Evolutionary conservation across 768 basidiomycete species (phyloP), one percentile per base, ranked within the genome.

Genomic region (Boletus speciosus): DNA sequence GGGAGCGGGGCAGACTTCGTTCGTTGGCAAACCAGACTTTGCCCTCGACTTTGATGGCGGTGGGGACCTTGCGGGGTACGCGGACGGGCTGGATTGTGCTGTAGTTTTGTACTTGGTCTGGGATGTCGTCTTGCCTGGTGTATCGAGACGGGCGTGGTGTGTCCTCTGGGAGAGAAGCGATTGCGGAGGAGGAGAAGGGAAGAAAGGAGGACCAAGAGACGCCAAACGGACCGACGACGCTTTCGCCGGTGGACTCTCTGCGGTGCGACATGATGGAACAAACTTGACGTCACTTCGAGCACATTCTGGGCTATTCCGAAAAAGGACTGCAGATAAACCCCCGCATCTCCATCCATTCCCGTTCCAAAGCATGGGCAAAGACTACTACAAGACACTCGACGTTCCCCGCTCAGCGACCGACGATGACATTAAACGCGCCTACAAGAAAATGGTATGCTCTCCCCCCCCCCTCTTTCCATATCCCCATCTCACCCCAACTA

Each of bases 1-100:
- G 45, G 14, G 7, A 27, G 15, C 9, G 12, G 10, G 43, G 47
- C 85, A 56, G 44, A 93, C 91, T 93, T 66, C 92, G 76, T 71
- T 98, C 94, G 65, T 97, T 97, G 9, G 94, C 93, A 68, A 98
- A 96, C 94, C 95, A 98, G 45, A 98, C 94, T 65, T 98, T 98
- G 21, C 84, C 86, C 67, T 98, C 94, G 16, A 98, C 93, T 58
- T 85, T 89, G 62, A 98, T 77, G 0, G 86, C 82, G 1, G 88
- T 88, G 0, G 87, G 75, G 21, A 90, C 82, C 71, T 93, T 94
- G 75, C 87, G 90, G 0, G 91, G 91, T 0, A 93, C 79, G 36
- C 86, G 77, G 36, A 92, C 83, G 43, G 81, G 78, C 0, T 80
- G 86, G 68, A 90, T 90, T 3, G 90, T 76, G 65, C 85, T 83